Evolutionary conservation across 2,329 filamentous ascomycete genomes (phyloP).

Genomic region (Hypoxylon sp.): DNA sequence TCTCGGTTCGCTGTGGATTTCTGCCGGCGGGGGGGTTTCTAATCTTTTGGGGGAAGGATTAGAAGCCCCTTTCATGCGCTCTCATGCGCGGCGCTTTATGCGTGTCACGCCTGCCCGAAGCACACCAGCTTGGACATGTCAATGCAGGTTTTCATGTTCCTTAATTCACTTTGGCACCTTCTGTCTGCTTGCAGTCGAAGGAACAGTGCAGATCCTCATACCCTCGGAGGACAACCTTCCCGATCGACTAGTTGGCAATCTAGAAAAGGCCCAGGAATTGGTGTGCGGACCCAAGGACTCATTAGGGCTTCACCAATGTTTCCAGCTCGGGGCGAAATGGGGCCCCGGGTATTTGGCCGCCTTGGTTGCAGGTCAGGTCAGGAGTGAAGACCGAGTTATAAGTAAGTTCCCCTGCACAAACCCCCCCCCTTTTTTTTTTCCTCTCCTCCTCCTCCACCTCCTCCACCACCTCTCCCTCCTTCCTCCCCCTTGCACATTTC

Average conservation of each 20-base stretch:
- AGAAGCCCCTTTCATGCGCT: neutral
- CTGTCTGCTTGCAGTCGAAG: conserved; percentile 1
- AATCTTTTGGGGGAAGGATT: neutral
- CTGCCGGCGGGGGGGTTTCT: neutral
- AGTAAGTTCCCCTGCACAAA: too few relatives aligned
- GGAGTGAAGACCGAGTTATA: too few relatives aligned
- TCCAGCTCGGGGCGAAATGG: too few relatives aligned
- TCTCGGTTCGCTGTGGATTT: conserved; percentile 4
- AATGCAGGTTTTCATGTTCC: neutral
- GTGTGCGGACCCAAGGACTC: neutral
- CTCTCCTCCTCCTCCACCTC: too few relatives aligned
- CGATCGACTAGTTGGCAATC: neutral
- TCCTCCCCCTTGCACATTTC: too few relatives aligned
- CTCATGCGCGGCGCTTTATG: neutral
- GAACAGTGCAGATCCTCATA: conserved; percentile 1
- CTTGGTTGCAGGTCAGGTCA: too few relatives aligned
- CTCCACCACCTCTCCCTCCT: too few relatives aligned
- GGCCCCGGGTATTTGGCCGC: too few relatives aligned
- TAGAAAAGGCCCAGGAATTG: neutral
- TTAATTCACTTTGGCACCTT: conserved; percentile 9
- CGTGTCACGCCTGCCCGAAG: neutral
- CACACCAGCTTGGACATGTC: neutral
- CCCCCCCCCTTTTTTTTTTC: too few relatives aligned
- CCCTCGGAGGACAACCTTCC: neutral
- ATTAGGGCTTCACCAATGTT: neutral